Conservation (phyloP, 2,329 filamentous ascomycete genomes). For the Talaromyces amestolkiae region DNA sequence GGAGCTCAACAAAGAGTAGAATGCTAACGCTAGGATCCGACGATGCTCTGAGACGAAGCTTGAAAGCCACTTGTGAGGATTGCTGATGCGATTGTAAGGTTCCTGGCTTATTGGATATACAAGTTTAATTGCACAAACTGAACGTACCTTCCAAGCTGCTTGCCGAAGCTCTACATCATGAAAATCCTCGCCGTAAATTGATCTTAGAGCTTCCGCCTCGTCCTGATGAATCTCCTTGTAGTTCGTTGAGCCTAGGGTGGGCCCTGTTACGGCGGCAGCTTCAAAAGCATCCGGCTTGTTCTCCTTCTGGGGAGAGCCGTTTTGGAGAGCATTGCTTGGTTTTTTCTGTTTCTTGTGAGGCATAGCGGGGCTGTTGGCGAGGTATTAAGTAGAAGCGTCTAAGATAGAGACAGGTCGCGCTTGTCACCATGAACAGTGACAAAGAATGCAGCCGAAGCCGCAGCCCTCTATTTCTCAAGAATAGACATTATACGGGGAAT, state of each 20-base stretch:
- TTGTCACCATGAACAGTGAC: slow-evolving; percentile 32
- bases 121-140: not conserved
- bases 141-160: slow-evolving; percentile 77
- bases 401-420: slow-evolving; percentile 25
- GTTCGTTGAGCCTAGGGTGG: slow-evolving; percentile 49
- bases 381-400: slow-evolving; percentile 23
- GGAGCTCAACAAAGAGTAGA: slow-evolving; percentile 74
- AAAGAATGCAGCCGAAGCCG: slow-evolving; percentile 45
- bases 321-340: slow-evolving; percentile 33
- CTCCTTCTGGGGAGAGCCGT: slow-evolving; percentile 35
- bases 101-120: not conserved
- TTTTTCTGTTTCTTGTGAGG: slow-evolving; percentile 47
- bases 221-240: slow-evolving; percentile 85
- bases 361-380: slow-evolving; percentile 42
- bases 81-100: slow-evolving; percentile 51
- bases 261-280: slow-evolving; percentile 30
- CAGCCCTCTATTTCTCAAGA: slow-evolving; percentile 39
- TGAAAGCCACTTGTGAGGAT: slow-evolving; percentile 75
- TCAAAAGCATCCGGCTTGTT: slow-evolving; percentile 35
- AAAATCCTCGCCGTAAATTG: slow-evolving; percentile 90
- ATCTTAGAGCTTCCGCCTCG: slow-evolving; percentile 78
- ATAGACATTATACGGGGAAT: slow-evolving; percentile 28
- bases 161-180: slow-evolving; percentile 66
- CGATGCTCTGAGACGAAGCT: slow-evolving; percentile 71
- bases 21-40: slow-evolving; percentile 70